Percentiles rank a stretch among this genome's conserved stretches.
phyloP scores from a whole-genome alignment of 345 rosid genomes.

The Citrus mangshanensis region DNA sequence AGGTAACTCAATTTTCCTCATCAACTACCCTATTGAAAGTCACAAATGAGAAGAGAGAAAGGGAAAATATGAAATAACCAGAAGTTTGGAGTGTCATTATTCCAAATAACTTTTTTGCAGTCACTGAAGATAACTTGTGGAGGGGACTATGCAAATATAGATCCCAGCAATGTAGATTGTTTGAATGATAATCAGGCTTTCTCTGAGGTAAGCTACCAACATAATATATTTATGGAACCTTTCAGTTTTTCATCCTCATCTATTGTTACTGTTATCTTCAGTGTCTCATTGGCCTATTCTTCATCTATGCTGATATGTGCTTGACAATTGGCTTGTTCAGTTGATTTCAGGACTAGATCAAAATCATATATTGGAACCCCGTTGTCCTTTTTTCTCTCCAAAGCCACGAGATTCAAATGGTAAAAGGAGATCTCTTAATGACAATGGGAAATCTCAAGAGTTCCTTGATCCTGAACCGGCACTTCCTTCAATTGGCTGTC shows the following conservation, averaged over 20 bases:
- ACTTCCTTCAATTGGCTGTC: slow-evolving; percentile 29
- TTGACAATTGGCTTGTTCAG: slow-evolving; percentile 21
- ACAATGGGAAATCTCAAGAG: neutral
- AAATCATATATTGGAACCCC: slow-evolving; percentile 35
- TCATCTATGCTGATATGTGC: neutral
- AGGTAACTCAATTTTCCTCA: slow-evolving; percentile 30
- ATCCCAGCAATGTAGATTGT: slow-evolving; percentile 44
- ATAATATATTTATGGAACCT: neutral
- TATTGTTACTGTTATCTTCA: neutral
- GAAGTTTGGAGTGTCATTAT: neutral
- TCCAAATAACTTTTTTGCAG: slow-evolving; percentile 10
- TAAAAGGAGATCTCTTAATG: slow-evolving; percentile 29
- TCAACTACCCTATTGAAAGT: neutral
- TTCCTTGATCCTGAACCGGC: slow-evolving; percentile 15
- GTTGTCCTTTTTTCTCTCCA: slow-evolving; percentile 28
- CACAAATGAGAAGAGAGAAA: neutral
- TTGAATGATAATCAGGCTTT: slow-evolving; percentile 19
- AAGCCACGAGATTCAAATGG: slow-evolving; percentile 22
- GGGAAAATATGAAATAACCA: neutral
- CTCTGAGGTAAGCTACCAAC: slow-evolving; percentile 16
- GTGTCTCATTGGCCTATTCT: too few relatives aligned
- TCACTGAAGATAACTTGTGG: slow-evolving; percentile 45
- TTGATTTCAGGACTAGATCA: slow-evolving; percentile 23
- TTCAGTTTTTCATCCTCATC: neutral
- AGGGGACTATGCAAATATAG: slow-evolving; percentile 26